Conservation (phyloP, 1,139 yeast genomes). For the Suhomyces ambrosiae region DNA sequence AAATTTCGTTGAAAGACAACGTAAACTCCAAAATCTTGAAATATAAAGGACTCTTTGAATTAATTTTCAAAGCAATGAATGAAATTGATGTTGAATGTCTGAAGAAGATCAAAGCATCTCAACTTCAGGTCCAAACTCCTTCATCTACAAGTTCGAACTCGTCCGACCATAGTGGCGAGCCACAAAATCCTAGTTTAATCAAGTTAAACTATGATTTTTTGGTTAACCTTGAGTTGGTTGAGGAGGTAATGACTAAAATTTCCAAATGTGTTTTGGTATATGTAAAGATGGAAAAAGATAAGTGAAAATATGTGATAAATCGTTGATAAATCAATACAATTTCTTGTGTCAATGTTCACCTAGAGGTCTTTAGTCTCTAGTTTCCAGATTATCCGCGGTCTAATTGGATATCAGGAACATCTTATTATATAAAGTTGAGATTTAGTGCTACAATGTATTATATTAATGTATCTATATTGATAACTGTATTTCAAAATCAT, state of each 20-base stretch:
- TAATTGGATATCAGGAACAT: too few species aligned
- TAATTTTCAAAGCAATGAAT: constrained; percentile 38
- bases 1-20: constrained; percentile 41
- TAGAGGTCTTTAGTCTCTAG: too few species aligned
- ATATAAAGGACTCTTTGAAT: constrained; percentile 44
- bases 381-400: too few species aligned
- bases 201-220: constrained; percentile 48
- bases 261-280: constrained; percentile 13
- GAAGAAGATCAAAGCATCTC: constrained; percentile 12
- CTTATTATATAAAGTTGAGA: too few species aligned
- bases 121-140: constrained; percentile 16
- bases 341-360: too few species aligned
- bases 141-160: constrained; percentile 15
- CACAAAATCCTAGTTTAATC: constrained; percentile 17
- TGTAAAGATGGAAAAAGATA: constrained; percentile 5
- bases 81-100: constrained; percentile 26
- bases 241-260: constrained; percentile 19
- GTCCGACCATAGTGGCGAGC: constrained; percentile 6
- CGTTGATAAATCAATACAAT: too few species aligned
- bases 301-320: background rate
- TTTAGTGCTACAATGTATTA: background rate
- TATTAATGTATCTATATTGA: background rate
- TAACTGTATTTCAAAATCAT: too few species aligned
- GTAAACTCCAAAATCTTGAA: constrained; percentile 41
- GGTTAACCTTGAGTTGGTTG: constrained; percentile 22